Percentiles rank a stretch among this genome's conserved stretches.
Conservation (phyloP, 768 basidiomycete species). For the Amanita muscaria region DNA sequence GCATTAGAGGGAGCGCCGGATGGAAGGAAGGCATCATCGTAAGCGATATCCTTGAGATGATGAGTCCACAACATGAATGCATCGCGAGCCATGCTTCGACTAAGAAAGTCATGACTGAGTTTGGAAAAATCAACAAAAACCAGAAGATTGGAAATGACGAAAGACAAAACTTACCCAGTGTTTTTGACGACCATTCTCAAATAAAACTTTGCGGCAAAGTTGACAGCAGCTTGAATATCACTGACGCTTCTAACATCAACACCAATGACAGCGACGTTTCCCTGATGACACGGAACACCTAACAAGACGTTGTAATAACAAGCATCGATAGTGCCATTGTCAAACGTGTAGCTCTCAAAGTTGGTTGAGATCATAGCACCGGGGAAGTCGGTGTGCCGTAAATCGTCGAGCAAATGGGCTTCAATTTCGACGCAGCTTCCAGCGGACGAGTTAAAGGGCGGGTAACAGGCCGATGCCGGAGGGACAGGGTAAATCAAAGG, state of each 20-base stretch:
- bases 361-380: conserved; percentile 30
- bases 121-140: conserved; percentile 9
- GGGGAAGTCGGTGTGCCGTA: conserved; percentile 32
- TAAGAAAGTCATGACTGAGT: conserved; percentile 37
- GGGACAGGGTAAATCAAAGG: conserved; percentile 1
- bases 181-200: conserved; percentile 31
- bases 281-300: conserved; percentile 33
- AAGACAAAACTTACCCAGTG: conserved; percentile 20
- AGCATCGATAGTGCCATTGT: conserved; percentile 33
- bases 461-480: conserved; percentile 34
- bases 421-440: conserved; percentile 29
- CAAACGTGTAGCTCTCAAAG: conserved; percentile 14
- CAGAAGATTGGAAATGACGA: not conserved
- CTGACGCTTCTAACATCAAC: conserved; percentile 29
- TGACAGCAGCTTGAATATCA: conserved; percentile 27
- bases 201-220: conserved; percentile 18
- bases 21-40: conserved; percentile 21
- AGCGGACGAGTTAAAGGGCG: conserved; percentile 22
- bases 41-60: conserved; percentile 26
- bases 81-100: conserved; percentile 32
- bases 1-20: conserved; percentile 20
- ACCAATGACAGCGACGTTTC: conserved; percentile 31
- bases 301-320: conserved; percentile 42
- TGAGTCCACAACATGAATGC: conserved; percentile 35
- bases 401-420: conserved; percentile 21